Conservation (phyloP, 2,329 filamentous ascomycete genomes). For the Chaetomiaceae sp. region DNA sequence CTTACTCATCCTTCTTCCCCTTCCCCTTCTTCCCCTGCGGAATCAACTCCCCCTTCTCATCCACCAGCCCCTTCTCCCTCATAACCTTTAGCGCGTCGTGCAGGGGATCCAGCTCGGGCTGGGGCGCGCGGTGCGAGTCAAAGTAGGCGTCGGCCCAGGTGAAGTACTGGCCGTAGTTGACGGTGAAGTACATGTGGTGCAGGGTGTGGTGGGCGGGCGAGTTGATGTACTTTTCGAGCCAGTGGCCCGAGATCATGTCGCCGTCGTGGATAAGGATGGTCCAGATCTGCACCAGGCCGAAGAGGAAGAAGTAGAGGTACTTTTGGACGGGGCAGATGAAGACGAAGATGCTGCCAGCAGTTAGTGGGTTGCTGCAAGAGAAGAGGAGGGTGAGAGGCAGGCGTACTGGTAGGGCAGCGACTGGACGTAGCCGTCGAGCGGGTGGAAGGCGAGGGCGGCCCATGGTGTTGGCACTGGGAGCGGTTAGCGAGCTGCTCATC, state of each 20-base stretch:
- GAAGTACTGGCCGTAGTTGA: constrained; percentile 48
- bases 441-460: constrained; percentile 46
- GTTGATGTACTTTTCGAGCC: constrained; percentile 45
- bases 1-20: constrained; percentile 11
- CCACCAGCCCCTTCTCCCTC: constrained; percentile 41
- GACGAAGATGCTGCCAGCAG: constrained; percentile 35
- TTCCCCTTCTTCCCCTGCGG: constrained; percentile 23
- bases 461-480: constrained; percentile 41
- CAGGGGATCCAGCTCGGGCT: constrained; percentile 40
- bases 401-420: constrained; percentile 44
- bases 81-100: constrained; percentile 42
- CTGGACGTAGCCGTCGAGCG: constrained; percentile 43
- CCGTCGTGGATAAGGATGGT: constrained; percentile 48
- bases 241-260: constrained; percentile 45
- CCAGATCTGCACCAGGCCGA: constrained; percentile 44
- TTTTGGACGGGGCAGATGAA: constrained; percentile 44
- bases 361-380: constrained; percentile 6
- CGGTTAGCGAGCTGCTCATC: neutral
- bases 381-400: neutral
- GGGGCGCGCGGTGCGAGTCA: constrained; percentile 41
- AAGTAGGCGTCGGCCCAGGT: constrained; percentile 45
- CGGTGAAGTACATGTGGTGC: constrained; percentile 47
- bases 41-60: constrained; percentile 40
- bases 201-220: constrained; percentile 45
- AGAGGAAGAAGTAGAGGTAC: constrained; percentile 42